Percentiles rank a stretch among this genome's conserved stretches.
Evolutionary conservation across 202 grass and related monocot species (phyloP).

Genomic region (Panicum hallii): DNA sequence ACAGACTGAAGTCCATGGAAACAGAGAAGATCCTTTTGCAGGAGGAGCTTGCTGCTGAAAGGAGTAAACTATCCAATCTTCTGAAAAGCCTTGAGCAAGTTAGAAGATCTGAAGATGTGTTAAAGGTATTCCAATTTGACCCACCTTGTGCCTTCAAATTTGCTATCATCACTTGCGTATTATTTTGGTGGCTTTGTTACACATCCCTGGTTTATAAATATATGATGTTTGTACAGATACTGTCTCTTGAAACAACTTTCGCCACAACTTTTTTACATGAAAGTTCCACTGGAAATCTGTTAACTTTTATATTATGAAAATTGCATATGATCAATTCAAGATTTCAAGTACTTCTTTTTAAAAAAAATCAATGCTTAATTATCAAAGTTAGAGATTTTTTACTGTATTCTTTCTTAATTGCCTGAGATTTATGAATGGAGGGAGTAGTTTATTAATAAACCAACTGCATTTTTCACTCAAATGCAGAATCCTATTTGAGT

Average conservation of each 20-base stretch:
- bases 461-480: not conserved
- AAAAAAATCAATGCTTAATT: constrained; percentile 1
- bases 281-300: not conserved
- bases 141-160: constrained; percentile 24
- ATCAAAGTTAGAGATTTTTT: not conserved
- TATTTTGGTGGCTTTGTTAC: not conserved
- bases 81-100: constrained; percentile 41
- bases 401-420: not conserved
- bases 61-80: constrained; percentile 36
- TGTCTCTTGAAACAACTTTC: constrained; percentile 3
- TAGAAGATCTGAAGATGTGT: constrained; percentile 17
- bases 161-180: not conserved
- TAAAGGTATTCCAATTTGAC: constrained; percentile 25
- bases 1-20: constrained; percentile 41
- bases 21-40: constrained; percentile 48
- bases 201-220: not conserved
- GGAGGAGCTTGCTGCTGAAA: constrained; percentile 48
- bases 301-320: not conserved
- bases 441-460: not conserved
- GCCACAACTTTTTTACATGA: not conserved
- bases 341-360: not conserved
- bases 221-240: not conserved
- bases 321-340: not conserved
- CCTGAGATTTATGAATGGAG: not conserved
- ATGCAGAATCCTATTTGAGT: not conserved